Base-by-base conservation (phyloP, 306 rosid species). In the Vicia sativa region DNA sequence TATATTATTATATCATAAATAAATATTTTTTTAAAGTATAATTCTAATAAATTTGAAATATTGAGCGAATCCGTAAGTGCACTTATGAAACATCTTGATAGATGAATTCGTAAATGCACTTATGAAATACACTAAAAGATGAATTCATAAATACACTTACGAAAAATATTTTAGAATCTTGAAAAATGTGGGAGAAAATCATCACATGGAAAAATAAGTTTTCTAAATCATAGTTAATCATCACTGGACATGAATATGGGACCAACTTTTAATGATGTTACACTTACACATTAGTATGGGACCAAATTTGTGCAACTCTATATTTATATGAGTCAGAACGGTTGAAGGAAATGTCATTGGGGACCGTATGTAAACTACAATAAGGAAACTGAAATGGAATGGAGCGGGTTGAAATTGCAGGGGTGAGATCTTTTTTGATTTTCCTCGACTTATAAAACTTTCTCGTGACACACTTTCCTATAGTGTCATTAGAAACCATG, bases 381-480 rank as follows among this genome's bases (percentile, higher is more conserved):
- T 19, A 3, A 19, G 31, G 52, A 21, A 13, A 15, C 10, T 56
- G 16, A 54, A 56, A 78, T 34, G 9, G 38, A 7, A 34, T 34
- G 38, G 38, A 34, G 38, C 8, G 37, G 7, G 8, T 12, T 56
- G 15, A 54, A 56, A 78, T 23, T 45, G 13, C 16, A 53, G 14
- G 58, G 59, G 60, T 57, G 41, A 61, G 58, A 39, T 59, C 49
- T 7, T 43, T 38, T 28, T 34, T 13, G 57, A 61, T 62, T 76
- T 65, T 28, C 60, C 10, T 3, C 18, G 42, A 54, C 61, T 28
- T 34, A 34, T 34, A 23, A 6, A 60, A 52, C 55, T 42, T 72
- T 71, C 81, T 48, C 72, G 72, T 71, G 80, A 71, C 56, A 71
- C 56, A 64, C 58, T 53, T 64, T 57, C 44, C 7, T 5, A 0